These are phyloP conservation scores for Schizochytrium sp. DNA, from an alignment of 108 stramenopile genomes.

Conservation along the genomic window DNA sequence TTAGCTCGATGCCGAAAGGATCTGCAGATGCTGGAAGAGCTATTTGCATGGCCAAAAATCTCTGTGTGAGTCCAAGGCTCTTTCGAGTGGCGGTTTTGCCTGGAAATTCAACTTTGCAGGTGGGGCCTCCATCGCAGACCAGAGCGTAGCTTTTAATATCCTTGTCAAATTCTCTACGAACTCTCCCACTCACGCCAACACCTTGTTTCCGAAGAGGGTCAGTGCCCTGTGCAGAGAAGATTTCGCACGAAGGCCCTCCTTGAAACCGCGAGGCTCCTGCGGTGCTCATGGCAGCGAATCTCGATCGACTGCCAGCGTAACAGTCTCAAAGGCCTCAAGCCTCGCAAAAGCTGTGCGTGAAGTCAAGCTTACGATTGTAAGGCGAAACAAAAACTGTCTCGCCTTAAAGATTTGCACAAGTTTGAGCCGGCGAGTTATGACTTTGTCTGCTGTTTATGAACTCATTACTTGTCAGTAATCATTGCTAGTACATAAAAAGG, in stretches of 20 bases:
- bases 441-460: too few species aligned
- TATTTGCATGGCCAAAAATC: slow-evolving; percentile 1
- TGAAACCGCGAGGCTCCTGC: slow-evolving; percentile 13
- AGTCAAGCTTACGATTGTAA: too few species aligned
- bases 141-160: slow-evolving; percentile 24
- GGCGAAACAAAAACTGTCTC: too few species aligned
- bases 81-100: neutral
- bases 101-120: slow-evolving; percentile 39
- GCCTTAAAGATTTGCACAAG: too few species aligned
- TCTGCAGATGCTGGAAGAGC: neutral
- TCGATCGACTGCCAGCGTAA: too few species aligned
- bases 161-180: slow-evolving; percentile 22
- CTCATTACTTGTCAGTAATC: too few species aligned
- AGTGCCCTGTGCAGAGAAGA: slow-evolving; percentile 58
- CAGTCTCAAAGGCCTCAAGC: too few species aligned
- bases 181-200: slow-evolving; percentile 49
- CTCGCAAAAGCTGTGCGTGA: too few species aligned
- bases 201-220: slow-evolving; percentile 11
- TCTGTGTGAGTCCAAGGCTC: slow-evolving; percentile 38
- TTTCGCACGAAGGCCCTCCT: slow-evolving; percentile 36
- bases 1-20: slow-evolving; percentile 28
- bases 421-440: too few species aligned
- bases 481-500: too few species aligned
- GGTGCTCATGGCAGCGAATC: neutral
- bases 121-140: slow-evolving; percentile 28